phyloP scores from a whole-genome alignment of 371 early-diverging fungal species.

The Mucor plumbeus region DNA sequence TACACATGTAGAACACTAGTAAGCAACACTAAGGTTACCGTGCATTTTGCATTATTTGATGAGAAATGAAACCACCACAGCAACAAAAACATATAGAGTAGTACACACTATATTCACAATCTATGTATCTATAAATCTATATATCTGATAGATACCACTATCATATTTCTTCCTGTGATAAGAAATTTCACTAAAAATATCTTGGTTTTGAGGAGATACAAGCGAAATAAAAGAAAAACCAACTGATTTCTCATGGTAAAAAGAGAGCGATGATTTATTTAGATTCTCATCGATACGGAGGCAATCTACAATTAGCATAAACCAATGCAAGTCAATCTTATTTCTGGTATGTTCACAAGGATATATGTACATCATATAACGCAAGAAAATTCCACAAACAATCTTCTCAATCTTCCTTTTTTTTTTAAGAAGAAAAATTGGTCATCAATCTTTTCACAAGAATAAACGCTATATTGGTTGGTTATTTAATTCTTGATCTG shows the following conservation, averaged over 20 bases:
- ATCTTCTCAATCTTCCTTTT: neutral
- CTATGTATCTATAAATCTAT: neutral
- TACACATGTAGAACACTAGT: no score
- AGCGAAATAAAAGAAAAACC: neutral
- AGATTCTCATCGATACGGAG: neutral
- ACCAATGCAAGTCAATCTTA: neutral
- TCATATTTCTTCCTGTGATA: neutral
- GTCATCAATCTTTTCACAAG: neutral
- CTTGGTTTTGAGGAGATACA: neutral
- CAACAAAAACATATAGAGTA: neutral
- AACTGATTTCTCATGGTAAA: neutral
- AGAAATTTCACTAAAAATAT: neutral
- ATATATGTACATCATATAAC: neutral
- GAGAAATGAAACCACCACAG: neutral
- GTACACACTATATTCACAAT: neutral
- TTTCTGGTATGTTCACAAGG: no score
- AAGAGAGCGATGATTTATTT: no score
- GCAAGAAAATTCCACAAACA: neutral
- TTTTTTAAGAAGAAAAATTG: no score
- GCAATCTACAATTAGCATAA: neutral
- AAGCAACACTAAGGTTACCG: neutral
- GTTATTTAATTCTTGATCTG: neutral
- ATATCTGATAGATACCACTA: neutral
- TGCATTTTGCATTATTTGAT: neutral
- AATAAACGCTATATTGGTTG: neutral